Evolutionary conservation across 2,329 filamentous ascomycete genomes (phyloP).

Genomic region (Fusarium chlamydosporum): DNA sequence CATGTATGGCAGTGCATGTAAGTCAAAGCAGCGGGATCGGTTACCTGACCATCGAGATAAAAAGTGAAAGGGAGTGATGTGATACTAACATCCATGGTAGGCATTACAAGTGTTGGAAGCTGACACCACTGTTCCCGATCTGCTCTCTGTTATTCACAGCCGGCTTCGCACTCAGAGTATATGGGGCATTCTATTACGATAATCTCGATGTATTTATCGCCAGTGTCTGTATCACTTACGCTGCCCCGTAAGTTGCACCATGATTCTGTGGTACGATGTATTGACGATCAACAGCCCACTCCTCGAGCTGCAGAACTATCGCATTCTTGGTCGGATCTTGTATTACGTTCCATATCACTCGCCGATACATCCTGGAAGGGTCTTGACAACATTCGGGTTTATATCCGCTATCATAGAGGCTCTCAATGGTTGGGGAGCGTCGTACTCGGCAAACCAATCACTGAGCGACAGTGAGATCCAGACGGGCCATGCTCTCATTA

Average conservation of each 20-base stretch:
- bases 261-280: background rate
- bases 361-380: conserved; percentile 63
- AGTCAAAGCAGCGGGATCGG: conserved; percentile 44
- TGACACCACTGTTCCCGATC: conserved; percentile 68
- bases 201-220: conserved; percentile 54
- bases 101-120: conserved; percentile 69
- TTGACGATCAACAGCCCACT: conserved; percentile 61
- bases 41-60: no score
- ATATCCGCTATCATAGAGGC: conserved; percentile 64
- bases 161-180: conserved; percentile 65
- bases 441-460: conserved; percentile 62
- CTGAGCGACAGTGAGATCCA: conserved; percentile 57
- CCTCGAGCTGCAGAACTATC: conserved; percentile 72
- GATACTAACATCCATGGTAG: conserved; percentile 52
- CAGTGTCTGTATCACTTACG: conserved; percentile 55
- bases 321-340: conserved; percentile 71
- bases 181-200: conserved; percentile 53
- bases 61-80: background rate
- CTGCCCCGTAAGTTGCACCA: conserved; percentile 51
- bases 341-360: conserved; percentile 70
- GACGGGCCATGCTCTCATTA: conserved; percentile 62
- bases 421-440: conserved; percentile 63
- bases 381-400: conserved; percentile 62
- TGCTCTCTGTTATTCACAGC: conserved; percentile 67
- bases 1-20: conserved; percentile 64